A percentile compares a stretch with the other conserved stretches of the same genome.
Conservation (phyloP, 306 rosid species). For the Vicia faba region DNA sequence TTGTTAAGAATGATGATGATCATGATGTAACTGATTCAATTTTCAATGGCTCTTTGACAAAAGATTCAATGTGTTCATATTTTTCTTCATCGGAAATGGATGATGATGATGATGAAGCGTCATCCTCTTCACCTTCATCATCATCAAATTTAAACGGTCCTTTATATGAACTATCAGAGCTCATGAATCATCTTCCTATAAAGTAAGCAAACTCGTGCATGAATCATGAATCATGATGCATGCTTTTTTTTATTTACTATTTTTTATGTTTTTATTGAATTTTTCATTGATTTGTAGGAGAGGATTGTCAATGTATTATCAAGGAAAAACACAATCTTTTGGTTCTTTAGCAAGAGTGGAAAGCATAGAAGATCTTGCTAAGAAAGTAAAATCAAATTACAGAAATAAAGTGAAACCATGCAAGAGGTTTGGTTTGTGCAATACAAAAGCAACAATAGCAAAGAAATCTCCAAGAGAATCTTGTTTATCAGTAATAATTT, state of each 20-base stretch:
- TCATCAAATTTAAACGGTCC: slow-evolving; percentile 61
- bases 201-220: slow-evolving; percentile 52
- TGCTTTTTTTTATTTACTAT: not conserved
- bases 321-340: slow-evolving; percentile 80
- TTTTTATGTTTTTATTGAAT: not conserved
- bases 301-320: slow-evolving; percentile 72
- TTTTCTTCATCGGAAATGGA: too few species aligned
- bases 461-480: slow-evolving; percentile 66
- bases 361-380: slow-evolving; percentile 71
- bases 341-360: slow-evolving; percentile 55
- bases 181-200: slow-evolving; percentile 73
- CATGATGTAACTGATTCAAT: not conserved
- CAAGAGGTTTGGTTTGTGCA: slow-evolving; percentile 57
- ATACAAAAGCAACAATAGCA: slow-evolving; percentile 61
- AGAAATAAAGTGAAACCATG: slow-evolving; percentile 64
- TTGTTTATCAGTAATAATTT: slow-evolving; percentile 1
- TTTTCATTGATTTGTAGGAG: slow-evolving; percentile 56
- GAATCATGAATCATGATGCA: not conserved
- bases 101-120: too few species aligned
- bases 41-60: too few species aligned
- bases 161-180: slow-evolving; percentile 73
- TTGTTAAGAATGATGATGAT: slow-evolving; percentile 24
- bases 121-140: not conserved
- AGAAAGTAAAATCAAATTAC: slow-evolving; percentile 47
- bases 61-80: too few species aligned